Evolutionary conservation across 257 asterid genomes (phyloP), one percentile per base, ranked within the genome.

Genomic region (Verbena officinalis): DNA sequence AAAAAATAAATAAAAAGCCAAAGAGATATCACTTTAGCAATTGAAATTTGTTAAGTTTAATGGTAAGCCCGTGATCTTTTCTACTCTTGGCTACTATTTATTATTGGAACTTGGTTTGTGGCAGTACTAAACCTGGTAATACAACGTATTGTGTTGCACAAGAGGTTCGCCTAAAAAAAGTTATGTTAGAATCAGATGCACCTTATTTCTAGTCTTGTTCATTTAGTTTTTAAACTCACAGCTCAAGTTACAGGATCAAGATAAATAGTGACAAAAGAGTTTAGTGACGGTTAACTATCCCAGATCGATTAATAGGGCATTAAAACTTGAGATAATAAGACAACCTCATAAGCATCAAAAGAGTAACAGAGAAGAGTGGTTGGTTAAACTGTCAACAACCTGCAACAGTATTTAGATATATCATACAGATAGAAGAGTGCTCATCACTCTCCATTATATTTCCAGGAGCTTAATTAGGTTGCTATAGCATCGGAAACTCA

Each of bases 361-460:
- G 72, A 72, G 77, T 72, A 39, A 17, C 5, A 23, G 38, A 30
- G 63, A 64, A 72, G 77, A 64, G 62, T 48, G 50, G 64, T 64
- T 72, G 50, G 63, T 72, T 70, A 40, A 52, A 70, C 45, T 54
- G 9, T 64, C 55, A 70, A 58, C 64, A 48, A 72, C 67, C 71
- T 45, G 17, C n/a, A n/a, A 30, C 31, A 4, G 22, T 24, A n/a
- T n/a, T n/a, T 11, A 4, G 54, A 9, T 10, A 24, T 13, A 14
- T 13, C 14, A 21, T 0, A n/a, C 13, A 43, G n/a, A n/a, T n/a
- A n/a, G 30, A 61, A 68, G 52, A 56, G 48, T 57, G 5, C 14
- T 21, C 10, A 19, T 30, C 63, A 40, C 64, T 24, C 27, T 62
- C 49, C 17, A 31, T 48, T n/a, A 15, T 52, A 34, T 50, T 50